Evolutionary conservation across 495 filamentous ascomycete species (phyloP).

Genomic region (Penicillium maclennaniae): DNA sequence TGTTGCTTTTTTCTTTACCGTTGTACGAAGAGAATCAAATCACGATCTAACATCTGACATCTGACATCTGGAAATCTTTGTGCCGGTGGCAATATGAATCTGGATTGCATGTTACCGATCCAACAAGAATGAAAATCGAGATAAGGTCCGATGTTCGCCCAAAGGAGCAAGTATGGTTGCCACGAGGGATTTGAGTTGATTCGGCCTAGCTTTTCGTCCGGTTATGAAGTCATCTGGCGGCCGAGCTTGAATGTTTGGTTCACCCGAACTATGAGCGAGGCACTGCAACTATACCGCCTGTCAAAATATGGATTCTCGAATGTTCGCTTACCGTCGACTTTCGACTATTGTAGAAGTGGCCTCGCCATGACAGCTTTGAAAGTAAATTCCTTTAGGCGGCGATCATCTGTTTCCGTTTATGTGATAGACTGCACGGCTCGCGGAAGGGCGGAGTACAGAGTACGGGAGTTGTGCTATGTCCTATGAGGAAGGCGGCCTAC

Average conservation of each 20-base stretch:
- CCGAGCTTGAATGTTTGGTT: conserved; percentile 4
- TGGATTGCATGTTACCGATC: not conserved
- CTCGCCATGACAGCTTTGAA: not conserved
- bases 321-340: not conserved
- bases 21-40: not conserved
- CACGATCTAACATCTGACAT: not conserved
- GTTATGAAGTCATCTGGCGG: conserved; percentile 3
- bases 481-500: too few species aligned
- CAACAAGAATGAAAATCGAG: not conserved
- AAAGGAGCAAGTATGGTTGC: not conserved
- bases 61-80: conserved; percentile 3
- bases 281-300: not conserved
- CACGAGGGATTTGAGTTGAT: not conserved
- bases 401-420: too few species aligned
- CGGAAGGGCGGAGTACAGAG: too few species aligned
- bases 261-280: not conserved
- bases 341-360: not conserved
- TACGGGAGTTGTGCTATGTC: too few species aligned
- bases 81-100: conserved; percentile 14
- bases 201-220: conserved; percentile 4
- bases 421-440: too few species aligned
- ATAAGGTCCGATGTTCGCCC: not conserved
- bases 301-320: not conserved
- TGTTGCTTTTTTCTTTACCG: conserved; percentile 1
- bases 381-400: not conserved